These are phyloP conservation scores for Albatrellus ellisii DNA, from an alignment of 768 basidiomycete genomes.

Conservation along the genomic window DNA sequence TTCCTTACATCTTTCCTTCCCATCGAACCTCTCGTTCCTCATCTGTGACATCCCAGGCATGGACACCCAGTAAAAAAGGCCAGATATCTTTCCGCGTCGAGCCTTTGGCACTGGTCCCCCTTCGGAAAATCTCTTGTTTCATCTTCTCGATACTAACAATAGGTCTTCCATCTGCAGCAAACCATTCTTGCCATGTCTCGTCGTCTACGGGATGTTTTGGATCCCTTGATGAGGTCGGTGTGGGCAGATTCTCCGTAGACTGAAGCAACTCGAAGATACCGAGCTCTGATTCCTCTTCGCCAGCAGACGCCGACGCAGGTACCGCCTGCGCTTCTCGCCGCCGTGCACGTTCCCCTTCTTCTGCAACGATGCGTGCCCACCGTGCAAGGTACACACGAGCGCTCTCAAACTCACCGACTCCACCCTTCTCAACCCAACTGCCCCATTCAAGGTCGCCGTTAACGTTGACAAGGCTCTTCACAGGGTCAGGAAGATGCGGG, in stretches of 20 bases:
- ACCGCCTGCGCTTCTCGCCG: constrained; percentile 64
- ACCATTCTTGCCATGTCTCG: constrained; percentile 67
- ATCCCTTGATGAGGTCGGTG: constrained; percentile 73
- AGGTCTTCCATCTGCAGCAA: constrained; percentile 56
- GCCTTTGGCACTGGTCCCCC: constrained; percentile 47
- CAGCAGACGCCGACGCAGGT: constrained; percentile 36
- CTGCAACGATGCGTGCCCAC: constrained; percentile 96
- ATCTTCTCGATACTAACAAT: constrained; percentile 55
- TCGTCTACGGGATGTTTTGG: constrained; percentile 68
- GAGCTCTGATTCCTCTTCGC: constrained; percentile 41
- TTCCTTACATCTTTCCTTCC: constrained; percentile 46
- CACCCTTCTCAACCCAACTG: constrained; percentile 86
- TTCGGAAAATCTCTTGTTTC: constrained; percentile 63
- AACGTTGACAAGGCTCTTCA: constrained; percentile 78
- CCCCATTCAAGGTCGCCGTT: constrained; percentile 90
- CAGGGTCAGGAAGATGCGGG: constrained; percentile 91
- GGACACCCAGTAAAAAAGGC: constrained; percentile 83
- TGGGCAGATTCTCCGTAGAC: constrained; percentile 65
- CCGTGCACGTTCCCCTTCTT: constrained; percentile 90
- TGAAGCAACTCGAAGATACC: constrained; percentile 49
- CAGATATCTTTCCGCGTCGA: constrained; percentile 63
- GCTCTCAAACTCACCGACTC: constrained; percentile 92
- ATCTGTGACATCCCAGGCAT: constrained; percentile 63
- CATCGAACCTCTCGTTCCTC: constrained; percentile 48
- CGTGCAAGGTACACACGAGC: constrained; percentile 92